phyloP scores from a whole-genome alignment of 106 monocot species.

The Dendrobium catenatum region DNA sequence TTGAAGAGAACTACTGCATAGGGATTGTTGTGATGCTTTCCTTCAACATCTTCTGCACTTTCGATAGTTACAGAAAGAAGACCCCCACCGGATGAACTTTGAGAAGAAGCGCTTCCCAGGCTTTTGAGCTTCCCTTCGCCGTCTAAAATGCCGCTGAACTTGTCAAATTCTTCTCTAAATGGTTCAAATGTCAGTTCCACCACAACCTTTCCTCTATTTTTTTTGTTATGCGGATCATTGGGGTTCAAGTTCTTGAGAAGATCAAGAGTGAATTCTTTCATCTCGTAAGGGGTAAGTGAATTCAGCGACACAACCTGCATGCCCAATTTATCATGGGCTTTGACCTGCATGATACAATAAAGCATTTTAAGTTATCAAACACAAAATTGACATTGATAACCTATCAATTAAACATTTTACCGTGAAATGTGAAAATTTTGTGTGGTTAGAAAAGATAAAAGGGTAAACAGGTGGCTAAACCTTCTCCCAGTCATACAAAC shows the following conservation, averaged over 20 bases:
- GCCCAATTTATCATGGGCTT: conserved; percentile 84
- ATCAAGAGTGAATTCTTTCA: conserved; percentile 66
- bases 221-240: conserved; percentile 79
- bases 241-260: conserved; percentile 78
- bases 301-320: conserved; percentile 80
- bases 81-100: conserved; percentile 19
- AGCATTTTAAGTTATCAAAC: neutral
- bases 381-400: neutral
- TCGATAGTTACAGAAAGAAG: conserved; percentile 56
- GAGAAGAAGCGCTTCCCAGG: conserved; percentile 2
- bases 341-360: conserved; percentile 43
- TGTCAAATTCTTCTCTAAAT: conserved; percentile 59
- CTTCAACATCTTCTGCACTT: conserved; percentile 72
- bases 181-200: conserved; percentile 71
- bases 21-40: conserved; percentile 70
- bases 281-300: conserved; percentile 53
- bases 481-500: conserved; percentile 95
- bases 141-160: conserved; percentile 18
- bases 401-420: neutral
- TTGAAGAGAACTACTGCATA: conserved; percentile 55
- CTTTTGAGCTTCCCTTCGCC: conserved; percentile 23
- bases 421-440: too few relatives aligned
- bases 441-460: neutral
- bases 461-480: conserved; percentile 29
- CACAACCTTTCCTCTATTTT: conserved; percentile 66